Percentiles rank a stretch among this genome's conserved stretches.
Conservation (phyloP, 2,329 filamentous ascomycete species). For the Trichoderma atrobrunneum region DNA sequence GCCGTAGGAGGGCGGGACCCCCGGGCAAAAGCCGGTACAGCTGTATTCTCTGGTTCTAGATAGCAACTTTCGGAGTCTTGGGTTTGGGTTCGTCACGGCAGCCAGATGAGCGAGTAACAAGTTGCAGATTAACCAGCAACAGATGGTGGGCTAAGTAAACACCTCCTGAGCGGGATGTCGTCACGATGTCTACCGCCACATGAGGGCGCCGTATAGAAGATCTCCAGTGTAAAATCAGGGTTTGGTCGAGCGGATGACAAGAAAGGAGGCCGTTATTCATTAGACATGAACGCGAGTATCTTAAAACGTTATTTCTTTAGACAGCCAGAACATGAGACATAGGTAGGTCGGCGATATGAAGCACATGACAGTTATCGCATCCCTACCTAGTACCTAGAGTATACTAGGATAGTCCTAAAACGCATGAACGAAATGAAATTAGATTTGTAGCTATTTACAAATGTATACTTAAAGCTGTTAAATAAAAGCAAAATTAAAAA, state of each 20-base stretch:
- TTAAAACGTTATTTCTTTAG: neutral
- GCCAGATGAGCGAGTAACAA: neutral
- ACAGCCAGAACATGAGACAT: neutral
- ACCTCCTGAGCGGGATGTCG: constrained; percentile 11
- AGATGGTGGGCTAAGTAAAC: constrained; percentile 8
- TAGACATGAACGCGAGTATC: neutral
- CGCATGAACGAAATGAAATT: neutral
- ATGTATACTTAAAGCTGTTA: neutral
- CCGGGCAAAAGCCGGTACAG: constrained; percentile 30
- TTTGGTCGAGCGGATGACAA: neutral
- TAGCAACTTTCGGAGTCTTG: neutral
- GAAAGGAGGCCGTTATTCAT: neutral
- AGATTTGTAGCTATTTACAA: neutral
- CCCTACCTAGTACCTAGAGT: neutral
- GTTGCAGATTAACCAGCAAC: neutral
- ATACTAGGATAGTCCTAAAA: neutral
- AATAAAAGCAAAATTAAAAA: neutral
- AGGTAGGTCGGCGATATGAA: neutral
- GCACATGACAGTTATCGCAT: neutral
- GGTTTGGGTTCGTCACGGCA: neutral
- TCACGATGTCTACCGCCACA: constrained; percentile 10
- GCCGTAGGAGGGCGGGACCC: constrained; percentile 39
- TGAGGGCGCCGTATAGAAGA: neutral
- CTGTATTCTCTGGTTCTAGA: constrained; percentile 21
- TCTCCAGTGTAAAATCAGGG: neutral